These are phyloP conservation scores for Thielaviopsis ethacetica DNA, from an alignment of 2,329 filamentous ascomycete genomes.

Conservation along the genomic window DNA sequence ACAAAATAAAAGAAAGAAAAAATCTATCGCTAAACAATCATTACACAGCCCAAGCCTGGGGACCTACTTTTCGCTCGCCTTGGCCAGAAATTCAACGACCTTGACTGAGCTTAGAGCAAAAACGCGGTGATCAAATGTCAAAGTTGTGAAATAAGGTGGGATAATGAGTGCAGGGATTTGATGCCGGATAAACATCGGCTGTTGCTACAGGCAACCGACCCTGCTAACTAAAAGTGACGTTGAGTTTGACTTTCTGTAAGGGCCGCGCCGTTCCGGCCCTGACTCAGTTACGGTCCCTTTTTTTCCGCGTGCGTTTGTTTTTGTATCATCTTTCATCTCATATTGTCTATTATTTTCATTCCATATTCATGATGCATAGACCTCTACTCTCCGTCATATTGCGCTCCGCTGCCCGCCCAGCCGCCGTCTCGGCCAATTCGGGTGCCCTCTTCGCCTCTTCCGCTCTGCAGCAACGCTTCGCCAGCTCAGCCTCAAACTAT, in stretches of 20 bases:
- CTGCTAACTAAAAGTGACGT: constrained; percentile 5
- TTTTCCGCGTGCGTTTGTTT: neutral
- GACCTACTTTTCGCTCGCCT: neutral
- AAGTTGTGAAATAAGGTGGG: neutral
- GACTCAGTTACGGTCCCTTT: neutral
- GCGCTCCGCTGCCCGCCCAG: neutral
- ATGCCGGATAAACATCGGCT: constrained; percentile 19
- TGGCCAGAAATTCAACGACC: neutral
- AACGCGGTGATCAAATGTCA: neutral
- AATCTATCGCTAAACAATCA: neutral
- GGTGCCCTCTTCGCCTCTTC: neutral
- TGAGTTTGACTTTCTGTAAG: neutral
- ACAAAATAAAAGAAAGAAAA: neutral
- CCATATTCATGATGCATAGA: neutral
- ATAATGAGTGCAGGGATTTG: neutral
- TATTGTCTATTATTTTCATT: neutral
- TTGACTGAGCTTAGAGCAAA: neutral
- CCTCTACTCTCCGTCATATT: neutral
- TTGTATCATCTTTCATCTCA: neutral
- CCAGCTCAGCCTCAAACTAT: constrained; percentile 18
- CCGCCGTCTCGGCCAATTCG: neutral
- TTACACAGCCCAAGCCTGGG: neutral
- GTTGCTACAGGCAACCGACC: constrained; percentile 24
- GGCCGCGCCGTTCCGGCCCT: neutral
- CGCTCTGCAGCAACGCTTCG: neutral